Base-by-base conservation (phyloP, 208 protist genomes). In the Novymonas esmeraldas region DNA sequence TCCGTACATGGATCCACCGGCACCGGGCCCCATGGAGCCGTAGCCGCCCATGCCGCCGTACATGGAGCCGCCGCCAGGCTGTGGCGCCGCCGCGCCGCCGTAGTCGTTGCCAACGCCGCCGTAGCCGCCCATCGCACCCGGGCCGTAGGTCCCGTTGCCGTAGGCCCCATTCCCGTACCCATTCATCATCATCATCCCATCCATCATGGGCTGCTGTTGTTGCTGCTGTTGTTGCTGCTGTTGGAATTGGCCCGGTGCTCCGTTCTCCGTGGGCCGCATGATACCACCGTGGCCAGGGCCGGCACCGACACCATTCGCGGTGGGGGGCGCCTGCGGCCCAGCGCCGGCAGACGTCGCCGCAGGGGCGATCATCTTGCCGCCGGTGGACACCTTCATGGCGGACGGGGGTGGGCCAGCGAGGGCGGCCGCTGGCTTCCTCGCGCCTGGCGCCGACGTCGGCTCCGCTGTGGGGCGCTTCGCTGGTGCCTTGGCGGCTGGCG, bases 81-180 rank as follows among this genome's bases (percentile, higher is more conserved):
- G n/a, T n/a, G n/a, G n/a, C n/a, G n/a, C n/a, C n/a, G n/a, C n/a
- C n/a, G n/a, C n/a, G n/a, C n/a, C n/a, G n/a, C n/a, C n/a, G n/a
- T 46, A 33, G 51, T 68, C 42, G 45, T 51, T 39, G 20, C n/a
- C n/a, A 65, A 71, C 73, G 45, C 44, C 34, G 5, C 44, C 58
- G 52, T 60, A 69, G 44, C 51, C 51, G 29, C 49, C 45, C 59
- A 70, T 69, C 39, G 33, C 50, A 24, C 60, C 33, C 26, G 31
- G 52, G 29, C 78, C 70, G 55, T 83, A 67, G 58, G 72, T 73
- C 13, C 61, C 62, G 66, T 45, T 45, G 26, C 26, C 20, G 56
- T 64, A 51, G 31, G 42, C 33, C 34, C 42, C 38, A 22, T 33
- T 58, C 24, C 54, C 39, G 5, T 18, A 20, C 31, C 24, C 50